Evolutionary conservation across 2,329 filamentous ascomycete genomes (phyloP).

Genomic region (Beauveria pseudobassiana): DNA sequence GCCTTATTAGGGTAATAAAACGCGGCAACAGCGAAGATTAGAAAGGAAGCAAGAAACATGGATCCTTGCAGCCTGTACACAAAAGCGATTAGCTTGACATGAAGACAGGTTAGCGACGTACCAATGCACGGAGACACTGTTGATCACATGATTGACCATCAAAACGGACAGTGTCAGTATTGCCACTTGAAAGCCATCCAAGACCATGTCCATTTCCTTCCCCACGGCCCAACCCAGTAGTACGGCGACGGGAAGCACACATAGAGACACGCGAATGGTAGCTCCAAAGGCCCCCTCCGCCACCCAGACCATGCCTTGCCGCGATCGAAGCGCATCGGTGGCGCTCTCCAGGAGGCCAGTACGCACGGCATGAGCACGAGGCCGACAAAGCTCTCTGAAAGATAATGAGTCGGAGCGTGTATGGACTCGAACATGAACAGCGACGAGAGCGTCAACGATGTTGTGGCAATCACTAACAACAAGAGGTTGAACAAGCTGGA

Average conservation of each 20-base stretch:
- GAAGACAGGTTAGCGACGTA: no score
- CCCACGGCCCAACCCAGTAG: not conserved
- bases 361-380: not conserved
- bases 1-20: no score
- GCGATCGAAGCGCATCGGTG: not conserved
- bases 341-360: not conserved
- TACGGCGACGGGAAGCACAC: not conserved
- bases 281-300: not conserved
- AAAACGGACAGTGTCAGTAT: no score
- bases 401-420: not conserved
- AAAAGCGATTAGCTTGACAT: no score
- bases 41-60: no score
- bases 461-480: not conserved
- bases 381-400: not conserved
- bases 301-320: not conserved
- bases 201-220: not conserved
- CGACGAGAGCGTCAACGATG: not conserved
- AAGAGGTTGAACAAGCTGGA: not conserved
- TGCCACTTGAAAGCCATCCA: no score
- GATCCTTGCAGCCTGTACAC: no score
- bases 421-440: not conserved
- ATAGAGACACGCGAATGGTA: not conserved
- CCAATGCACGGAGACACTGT: no score
- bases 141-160: no score
- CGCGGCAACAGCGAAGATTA: no score